Conservation (phyloP, 2,329 filamentous ascomycete species). For the Xylariaceae sp. region DNA sequence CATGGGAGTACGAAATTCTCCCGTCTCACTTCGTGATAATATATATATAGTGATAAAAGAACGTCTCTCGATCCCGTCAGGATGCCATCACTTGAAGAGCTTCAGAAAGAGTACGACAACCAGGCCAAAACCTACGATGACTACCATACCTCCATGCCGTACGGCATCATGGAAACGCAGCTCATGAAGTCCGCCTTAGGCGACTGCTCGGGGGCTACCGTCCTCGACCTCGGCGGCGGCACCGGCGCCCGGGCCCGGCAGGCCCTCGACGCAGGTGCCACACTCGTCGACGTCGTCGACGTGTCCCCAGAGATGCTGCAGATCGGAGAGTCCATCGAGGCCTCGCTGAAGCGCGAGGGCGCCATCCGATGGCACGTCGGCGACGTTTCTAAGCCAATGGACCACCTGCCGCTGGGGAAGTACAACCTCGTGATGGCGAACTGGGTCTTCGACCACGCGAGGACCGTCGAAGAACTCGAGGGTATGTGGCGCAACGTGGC, state of each 20-base stretch:
- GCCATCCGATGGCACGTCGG: slow-evolving; percentile 31
- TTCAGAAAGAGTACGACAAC: slow-evolving; percentile 15
- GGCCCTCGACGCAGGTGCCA: slow-evolving; percentile 31
- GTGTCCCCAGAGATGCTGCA: slow-evolving; percentile 33
- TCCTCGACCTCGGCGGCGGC: slow-evolving; percentile 39
- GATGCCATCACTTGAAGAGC: background rate
- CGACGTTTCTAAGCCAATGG: slow-evolving; percentile 30
- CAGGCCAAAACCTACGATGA: slow-evolving; percentile 9
- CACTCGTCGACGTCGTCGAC: slow-evolving; percentile 35
- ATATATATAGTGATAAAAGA: too few relatives aligned
- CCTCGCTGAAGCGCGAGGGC: slow-evolving; percentile 25
- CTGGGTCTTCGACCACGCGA: slow-evolving; percentile 37
- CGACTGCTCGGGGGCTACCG: slow-evolving; percentile 24
- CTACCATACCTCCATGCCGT: slow-evolving; percentile 1
- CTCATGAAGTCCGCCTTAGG: slow-evolving; percentile 35
- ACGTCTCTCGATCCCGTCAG: background rate
- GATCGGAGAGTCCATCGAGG: slow-evolving; percentile 19
- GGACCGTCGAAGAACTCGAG: slow-evolving; percentile 26
- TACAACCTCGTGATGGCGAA: slow-evolving; percentile 40
- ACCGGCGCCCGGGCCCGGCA: slow-evolving; percentile 33
- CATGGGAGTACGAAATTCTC: too few relatives aligned
- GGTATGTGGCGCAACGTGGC: slow-evolving; percentile 35
- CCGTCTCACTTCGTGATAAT: too few relatives aligned
- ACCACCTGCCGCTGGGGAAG: slow-evolving; percentile 18
- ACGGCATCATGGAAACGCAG: slow-evolving; percentile 32